Conservation (phyloP, 2,329 filamentous ascomycete species). For the Arthrinium puccinioides region DNA sequence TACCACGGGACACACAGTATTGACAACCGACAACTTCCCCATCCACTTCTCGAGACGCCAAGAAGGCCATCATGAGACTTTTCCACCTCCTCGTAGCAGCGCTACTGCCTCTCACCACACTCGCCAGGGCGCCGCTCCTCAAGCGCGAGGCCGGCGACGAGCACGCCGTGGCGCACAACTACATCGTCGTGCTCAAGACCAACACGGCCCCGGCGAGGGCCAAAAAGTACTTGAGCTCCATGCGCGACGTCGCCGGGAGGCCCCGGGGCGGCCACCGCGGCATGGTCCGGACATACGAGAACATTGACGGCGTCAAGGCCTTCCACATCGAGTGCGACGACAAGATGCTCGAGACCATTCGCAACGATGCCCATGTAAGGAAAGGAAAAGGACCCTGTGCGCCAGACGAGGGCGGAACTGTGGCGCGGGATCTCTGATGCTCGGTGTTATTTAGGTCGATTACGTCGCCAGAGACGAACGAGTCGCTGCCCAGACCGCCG, state of each 20-base stretch:
- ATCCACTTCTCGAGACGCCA: too few species aligned
- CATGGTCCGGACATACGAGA: constrained; percentile 12
- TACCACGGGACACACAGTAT: too few species aligned
- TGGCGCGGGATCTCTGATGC: not conserved
- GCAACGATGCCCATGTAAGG: constrained; percentile 12
- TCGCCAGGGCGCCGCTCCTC: constrained; percentile 13
- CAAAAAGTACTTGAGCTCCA: constrained; percentile 10
- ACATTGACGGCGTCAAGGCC: constrained; percentile 13
- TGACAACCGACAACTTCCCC: too few species aligned
- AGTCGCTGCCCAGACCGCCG: constrained; percentile 9
- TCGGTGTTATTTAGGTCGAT: constrained; percentile 10
- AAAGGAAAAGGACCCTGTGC: too few species aligned
- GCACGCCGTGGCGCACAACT: constrained; percentile 15
- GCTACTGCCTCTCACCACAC: constrained; percentile 5
- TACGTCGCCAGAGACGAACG: constrained; percentile 14
- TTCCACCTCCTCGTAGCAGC: constrained; percentile 5
- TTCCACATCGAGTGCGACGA: constrained; percentile 19
- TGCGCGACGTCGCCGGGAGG: constrained; percentile 7
- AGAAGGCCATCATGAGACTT: constrained; percentile 8
- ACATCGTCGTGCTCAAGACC: constrained; percentile 18
- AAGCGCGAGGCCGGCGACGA: constrained; percentile 8
- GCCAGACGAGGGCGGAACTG: not conserved
- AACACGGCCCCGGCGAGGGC: constrained; percentile 4
- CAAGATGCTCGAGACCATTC: constrained; percentile 12
- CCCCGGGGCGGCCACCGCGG: constrained; percentile 9